Percentiles rank a stretch among this genome's conserved stretches.
Conservation (phyloP, 148 eudicot species). For the Dianthus caryophyllus region DNA sequence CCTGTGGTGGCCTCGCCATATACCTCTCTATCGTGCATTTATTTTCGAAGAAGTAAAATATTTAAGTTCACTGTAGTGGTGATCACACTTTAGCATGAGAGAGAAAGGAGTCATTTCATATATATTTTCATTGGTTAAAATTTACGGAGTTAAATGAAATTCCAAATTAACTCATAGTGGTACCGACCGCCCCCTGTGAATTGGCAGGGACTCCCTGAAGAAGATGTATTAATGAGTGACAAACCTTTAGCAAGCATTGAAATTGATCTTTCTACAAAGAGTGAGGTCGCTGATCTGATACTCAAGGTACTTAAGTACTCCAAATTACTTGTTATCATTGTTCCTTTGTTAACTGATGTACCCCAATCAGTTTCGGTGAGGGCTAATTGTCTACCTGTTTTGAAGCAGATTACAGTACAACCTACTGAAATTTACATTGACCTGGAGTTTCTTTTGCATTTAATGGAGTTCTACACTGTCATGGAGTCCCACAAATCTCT, state of each 20-base stretch:
- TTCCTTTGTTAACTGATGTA: not conserved
- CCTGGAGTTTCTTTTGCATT: constrained; percentile 39
- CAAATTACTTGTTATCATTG: not conserved
- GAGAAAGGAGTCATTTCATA: not conserved
- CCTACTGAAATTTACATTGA: constrained; percentile 55
- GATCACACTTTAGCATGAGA: not conserved
- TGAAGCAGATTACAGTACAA: constrained; percentile 56
- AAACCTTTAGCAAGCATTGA: constrained; percentile 48
- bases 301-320: constrained; percentile 47
- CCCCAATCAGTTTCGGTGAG: not conserved
- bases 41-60: not conserved
- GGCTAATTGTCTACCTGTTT: constrained; percentile 15
- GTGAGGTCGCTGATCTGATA: constrained; percentile 31
- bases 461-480: constrained; percentile 53
- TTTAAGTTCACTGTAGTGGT: not conserved
- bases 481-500: constrained; percentile 40
- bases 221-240: constrained; percentile 28
- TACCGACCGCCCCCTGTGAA: constrained; percentile 10
- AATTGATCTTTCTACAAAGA: constrained; percentile 42
- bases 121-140: not conserved
- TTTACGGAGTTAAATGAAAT: not conserved
- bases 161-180: not conserved
- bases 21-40: constrained; percentile 1
- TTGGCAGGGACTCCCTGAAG: constrained; percentile 32
- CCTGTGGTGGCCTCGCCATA: not conserved